Evolutionary conservation across 176 grass and related monocot genomes (phyloP).

Genomic region (Puya raimondii): DNA sequence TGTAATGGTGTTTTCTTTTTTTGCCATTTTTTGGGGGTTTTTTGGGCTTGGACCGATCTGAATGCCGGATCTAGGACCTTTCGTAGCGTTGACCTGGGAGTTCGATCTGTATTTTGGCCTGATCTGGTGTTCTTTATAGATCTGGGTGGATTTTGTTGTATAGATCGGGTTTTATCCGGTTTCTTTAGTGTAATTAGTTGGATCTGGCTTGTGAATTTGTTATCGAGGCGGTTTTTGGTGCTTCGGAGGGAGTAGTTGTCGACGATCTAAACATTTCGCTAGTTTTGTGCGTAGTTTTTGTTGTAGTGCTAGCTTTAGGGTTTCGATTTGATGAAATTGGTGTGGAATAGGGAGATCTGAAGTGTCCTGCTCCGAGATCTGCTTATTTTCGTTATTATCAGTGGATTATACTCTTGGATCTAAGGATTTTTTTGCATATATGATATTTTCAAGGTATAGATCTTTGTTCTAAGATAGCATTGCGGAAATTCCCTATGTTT

Average conservation of each 20-base stretch:
- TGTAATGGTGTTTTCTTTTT: background rate
- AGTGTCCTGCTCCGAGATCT: background rate
- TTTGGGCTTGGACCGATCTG: background rate
- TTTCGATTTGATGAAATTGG: background rate
- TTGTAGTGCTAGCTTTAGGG: background rate
- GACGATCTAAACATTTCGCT: too few relatives aligned
- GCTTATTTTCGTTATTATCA: background rate
- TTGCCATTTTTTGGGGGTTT: background rate
- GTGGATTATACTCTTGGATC: background rate
- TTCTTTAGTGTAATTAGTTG: background rate
- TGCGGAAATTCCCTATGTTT: background rate
- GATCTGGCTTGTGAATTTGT: background rate
- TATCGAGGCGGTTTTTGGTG: background rate
- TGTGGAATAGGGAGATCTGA: background rate
- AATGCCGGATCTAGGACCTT: background rate
- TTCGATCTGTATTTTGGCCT: background rate
- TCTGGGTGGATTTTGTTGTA: background rate
- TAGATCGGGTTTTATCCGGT: background rate
- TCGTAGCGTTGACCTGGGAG: background rate
- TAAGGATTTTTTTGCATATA: background rate
- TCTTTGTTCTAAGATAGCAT: background rate
- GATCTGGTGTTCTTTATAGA: background rate
- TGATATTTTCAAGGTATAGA: background rate
- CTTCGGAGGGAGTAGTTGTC: background rate
- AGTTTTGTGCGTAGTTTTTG: too few relatives aligned